Base-by-base conservation (phyloP, 169 alveolate species). In the Theileria annulata region DNA sequence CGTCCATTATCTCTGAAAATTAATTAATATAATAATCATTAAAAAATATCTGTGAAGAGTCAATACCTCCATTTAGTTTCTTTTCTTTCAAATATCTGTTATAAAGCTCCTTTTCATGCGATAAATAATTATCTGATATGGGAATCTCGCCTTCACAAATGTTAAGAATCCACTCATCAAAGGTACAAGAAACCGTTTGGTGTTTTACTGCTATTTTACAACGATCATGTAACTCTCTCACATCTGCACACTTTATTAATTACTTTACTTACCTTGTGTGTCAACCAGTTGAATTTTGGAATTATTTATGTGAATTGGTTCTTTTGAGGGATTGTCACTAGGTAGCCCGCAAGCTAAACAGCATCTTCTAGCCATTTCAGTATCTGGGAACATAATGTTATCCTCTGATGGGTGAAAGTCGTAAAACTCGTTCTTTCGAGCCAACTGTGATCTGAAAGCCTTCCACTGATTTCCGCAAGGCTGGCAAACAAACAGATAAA, bases 381-480 rank as follows among this genome's bases (percentile, higher is more conserved):
- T n/a, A 37, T 70, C 82, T 13, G 86, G 78, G 59, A 84, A 58
- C 12, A 56, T 42, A 15, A 71, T 71, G n/a, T 82, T 82, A 23
- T 60, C 70, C 48, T 60, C 63, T 10, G 31, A 33, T n/a, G 90
- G 82, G 67, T 90, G 80, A 69, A 54, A 82, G 28, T 64, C 83
- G 71, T 86, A 91, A 58, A 62, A 85, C 0, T 79, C 81, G 71
- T 91, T 91, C 64, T 64, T 71, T 60, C 95, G 42, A 5, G 93
- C 92, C 72, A 91, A 64, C 75, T 91, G 95, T 35, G 88, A 83
- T 28, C 95, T 64, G n/a, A 88, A 82, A n/a, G 91, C 89, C 35
- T 76, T 74, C 66, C 90, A 86, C 28, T 77, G 77, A 21, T 83
- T 85, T 4, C 91, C 92, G 74, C 95, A 91, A n/a, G 87, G 79